Base-by-base conservation (phyloP, 129 eudicot genomes). In the Flaveria brownii region DNA sequence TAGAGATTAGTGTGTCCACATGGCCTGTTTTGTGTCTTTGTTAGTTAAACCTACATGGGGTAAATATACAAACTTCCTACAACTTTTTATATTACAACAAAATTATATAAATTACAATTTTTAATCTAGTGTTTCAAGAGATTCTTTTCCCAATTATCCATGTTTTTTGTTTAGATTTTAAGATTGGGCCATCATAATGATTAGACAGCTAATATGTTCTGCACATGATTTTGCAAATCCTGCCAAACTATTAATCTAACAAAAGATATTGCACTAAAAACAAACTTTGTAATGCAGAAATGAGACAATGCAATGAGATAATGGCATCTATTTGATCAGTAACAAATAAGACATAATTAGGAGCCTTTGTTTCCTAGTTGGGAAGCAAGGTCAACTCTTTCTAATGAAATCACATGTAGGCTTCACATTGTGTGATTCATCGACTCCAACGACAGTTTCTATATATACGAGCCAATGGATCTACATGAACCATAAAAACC, bases 311-410 rank as follows among this genome's bases (percentile, higher is more conserved):
- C n/a, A 22, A 72, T 72, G 64, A 72, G 51, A 22, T 26, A 54
- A 72, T 33, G 45, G 76, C 65, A 72, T 72, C 76, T 72, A 52
- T 72, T 51, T 33, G 18, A 71, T 72, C 46, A 54, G 30, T 72
- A 72, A 54, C 50, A 17, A 72, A 33, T 54, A 54, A 72, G 25
- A 72, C 50, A 72, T 52, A 72, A 33, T 54, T 72, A 72, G 76
- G 65, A 72, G 65, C 76, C 61, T 72, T 56, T 43, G 79, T 75
- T 75, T 30, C 60, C 26, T 64, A 75, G 70, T 43, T 75, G 46
- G 79, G 79, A 42, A 75, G 71, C 79, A 75, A 6, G 61, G 79
- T 39, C 79, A 75, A 65, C 79, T 63, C 76, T 61, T 47, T 61
- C 18, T 65, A 62, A 61, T 65, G 79, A 42, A 46, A 5, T 18